Evolutionary conservation across 1,284 basidiomycete genomes (phyloP).

Genomic region (Lentinula novae-zelandiae): DNA sequence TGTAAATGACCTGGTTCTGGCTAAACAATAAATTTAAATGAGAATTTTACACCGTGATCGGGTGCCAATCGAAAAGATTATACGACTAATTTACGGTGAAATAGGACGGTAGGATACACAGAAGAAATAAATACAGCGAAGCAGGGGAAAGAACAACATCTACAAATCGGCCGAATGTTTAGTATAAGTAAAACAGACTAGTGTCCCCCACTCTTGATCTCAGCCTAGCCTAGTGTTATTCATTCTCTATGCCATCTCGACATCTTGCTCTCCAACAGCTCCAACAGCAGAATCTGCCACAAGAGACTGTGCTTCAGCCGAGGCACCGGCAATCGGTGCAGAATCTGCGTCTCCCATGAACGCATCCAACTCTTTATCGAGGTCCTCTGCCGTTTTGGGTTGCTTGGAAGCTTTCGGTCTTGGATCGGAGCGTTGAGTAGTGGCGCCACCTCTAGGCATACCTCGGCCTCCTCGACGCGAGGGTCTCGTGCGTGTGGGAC

Average conservation of each 20-base stretch:
- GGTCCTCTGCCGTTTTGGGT: conserved; percentile 73
- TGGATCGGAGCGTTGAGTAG: conserved; percentile 19
- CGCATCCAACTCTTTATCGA: conserved; percentile 89
- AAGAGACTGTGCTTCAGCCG: neutral
- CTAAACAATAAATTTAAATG: neutral
- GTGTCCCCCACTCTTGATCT: neutral
- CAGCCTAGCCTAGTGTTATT: neutral
- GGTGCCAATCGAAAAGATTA: neutral
- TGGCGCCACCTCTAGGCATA: conserved; percentile 22
- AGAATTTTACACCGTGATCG: neutral
- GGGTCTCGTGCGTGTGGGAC: conserved; percentile 33
- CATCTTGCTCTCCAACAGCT: conserved; percentile 17
- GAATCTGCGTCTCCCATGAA: conserved; percentile 76
- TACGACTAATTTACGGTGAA: neutral
- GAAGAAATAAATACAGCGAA: neutral
- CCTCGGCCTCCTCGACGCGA: conserved; percentile 3
- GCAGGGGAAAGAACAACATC: neutral
- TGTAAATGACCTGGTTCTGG: no score
- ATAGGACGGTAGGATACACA: neutral
- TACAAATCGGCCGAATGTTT: neutral
- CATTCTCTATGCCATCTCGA: conserved; percentile 23
- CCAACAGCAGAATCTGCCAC: neutral
- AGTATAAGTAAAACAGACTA: neutral
- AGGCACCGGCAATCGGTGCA: neutral
- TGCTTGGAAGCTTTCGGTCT: conserved; percentile 38